These are phyloP conservation scores for Euphrasia arctica DNA, from an alignment of 305 asterid species.

Conservation along the genomic window DNA sequence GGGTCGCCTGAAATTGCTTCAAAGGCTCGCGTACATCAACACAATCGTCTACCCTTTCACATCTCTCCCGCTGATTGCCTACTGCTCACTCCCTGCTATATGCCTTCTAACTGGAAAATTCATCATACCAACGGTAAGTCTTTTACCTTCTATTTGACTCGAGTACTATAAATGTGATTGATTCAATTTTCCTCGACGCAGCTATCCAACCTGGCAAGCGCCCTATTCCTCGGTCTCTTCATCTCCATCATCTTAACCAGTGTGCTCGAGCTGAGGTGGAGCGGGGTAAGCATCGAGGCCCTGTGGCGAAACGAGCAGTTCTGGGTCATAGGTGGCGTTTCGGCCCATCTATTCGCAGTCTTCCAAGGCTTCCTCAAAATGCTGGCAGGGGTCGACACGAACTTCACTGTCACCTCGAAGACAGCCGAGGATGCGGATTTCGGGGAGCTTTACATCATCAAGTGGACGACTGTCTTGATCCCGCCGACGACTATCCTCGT, in stretches of 20 bases:
- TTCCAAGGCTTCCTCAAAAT: constrained; percentile 94
- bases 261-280: constrained; percentile 92
- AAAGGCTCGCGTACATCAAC: constrained; percentile 86
- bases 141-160: neutral
- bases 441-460: constrained; percentile 78
- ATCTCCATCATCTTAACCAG: constrained; percentile 76
- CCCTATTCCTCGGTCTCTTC: constrained; percentile 80
- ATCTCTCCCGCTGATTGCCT: constrained; percentile 91
- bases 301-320: constrained; percentile 97
- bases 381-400: constrained; percentile 92
- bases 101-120: constrained; percentile 93
- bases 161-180: neutral
- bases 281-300: constrained; percentile 93
- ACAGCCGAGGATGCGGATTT: constrained; percentile 82
- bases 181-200: constrained; percentile 13
- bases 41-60: constrained; percentile 96
- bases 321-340: constrained; percentile 96
- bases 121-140: constrained; percentile 91
- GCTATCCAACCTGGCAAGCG: constrained; percentile 88
- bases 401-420: constrained; percentile 85
- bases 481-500: constrained; percentile 88
- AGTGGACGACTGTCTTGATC: constrained; percentile 95
- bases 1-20: constrained; percentile 88
- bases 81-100: constrained; percentile 74
- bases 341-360: constrained; percentile 93